Conservation (phyloP, 2,329 filamentous ascomycete genomes). For the Colletotrichum sp. region DNA sequence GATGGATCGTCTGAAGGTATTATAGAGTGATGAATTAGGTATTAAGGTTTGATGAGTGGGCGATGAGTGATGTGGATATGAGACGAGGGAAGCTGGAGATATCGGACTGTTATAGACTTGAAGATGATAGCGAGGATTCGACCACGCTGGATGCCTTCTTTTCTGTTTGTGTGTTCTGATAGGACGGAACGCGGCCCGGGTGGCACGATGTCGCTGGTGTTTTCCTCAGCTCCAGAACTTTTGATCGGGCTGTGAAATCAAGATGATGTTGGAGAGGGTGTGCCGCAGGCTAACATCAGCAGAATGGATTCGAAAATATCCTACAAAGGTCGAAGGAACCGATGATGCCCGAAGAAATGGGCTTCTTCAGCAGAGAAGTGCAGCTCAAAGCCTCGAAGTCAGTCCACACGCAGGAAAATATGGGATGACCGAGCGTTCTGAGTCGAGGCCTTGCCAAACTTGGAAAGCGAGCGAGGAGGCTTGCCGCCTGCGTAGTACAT, state of each 20-base stretch:
- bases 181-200: neutral
- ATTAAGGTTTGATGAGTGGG: neutral
- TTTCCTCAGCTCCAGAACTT: neutral
- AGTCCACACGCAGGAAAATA: neutral
- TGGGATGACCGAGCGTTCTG: slow-evolving; percentile 1
- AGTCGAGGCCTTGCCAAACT: neutral
- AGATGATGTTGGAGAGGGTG: neutral
- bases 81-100: neutral
- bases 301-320: neutral
- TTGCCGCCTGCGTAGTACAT: neutral
- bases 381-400: neutral
- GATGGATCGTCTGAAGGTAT: neutral
- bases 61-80: neutral
- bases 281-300: neutral
- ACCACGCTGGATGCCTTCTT: neutral
- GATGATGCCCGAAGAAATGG: neutral
- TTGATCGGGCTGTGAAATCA: neutral
- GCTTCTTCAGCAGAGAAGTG: neutral
- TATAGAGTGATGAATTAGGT: neutral
- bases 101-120: neutral
- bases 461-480: neutral
- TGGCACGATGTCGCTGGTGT: neutral
- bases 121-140: neutral
- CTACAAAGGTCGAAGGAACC: neutral
- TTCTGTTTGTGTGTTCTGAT: neutral